Base-by-base conservation (phyloP, 768 basidiomycete species). In the Gelatoporia subvermispora region DNA sequence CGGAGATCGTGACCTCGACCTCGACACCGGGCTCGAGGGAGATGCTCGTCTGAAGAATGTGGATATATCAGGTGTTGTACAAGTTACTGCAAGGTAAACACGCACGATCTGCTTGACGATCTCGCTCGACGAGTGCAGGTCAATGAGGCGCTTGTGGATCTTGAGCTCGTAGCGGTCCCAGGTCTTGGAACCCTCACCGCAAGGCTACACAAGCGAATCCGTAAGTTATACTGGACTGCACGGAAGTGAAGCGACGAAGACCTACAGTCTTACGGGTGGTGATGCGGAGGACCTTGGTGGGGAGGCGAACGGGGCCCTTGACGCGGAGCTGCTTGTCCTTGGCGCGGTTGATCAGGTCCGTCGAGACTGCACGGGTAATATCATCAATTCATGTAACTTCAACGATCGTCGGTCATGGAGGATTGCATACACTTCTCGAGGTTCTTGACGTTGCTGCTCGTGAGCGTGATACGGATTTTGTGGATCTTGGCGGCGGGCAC, bases 151-250 rank as follows among this genome's bases (percentile, higher is more conserved):
- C 78, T 99, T 99, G 86, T 99, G 95, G 54, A 99, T 79, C 78
- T 94, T 94, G 75, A 99, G 85, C 75, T 99, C 95, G 74, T 93
- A 98, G 63, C 91, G 85, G 74, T 99, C 96, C 96, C 96, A 99
- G 67, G 96, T 99, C 85, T 99, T 99, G 61, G 96, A 97, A 78
- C 96, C 96, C 74, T 98, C 96, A 91, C 96, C 96, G 66, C 96
- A 98, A 72, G 96, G 90, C 91, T 96, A 31, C 36, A 22, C 40
- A 49, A 35, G 43, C 22, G 22, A 11, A 24, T 39, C 20, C 3
- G 5, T 11, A 37, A 13, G 45, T 4, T 4, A 35, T 13, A 3
- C 16, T 11, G 2, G 3, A 35, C 5, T 34, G 17, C 22, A 42
- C 18, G 10, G n/a, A 18, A 18, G 53, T 20, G 21, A 34, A 47